phyloP scores from a whole-genome alignment of 257 asterid species.

The Verbascum thapsus region DNA sequence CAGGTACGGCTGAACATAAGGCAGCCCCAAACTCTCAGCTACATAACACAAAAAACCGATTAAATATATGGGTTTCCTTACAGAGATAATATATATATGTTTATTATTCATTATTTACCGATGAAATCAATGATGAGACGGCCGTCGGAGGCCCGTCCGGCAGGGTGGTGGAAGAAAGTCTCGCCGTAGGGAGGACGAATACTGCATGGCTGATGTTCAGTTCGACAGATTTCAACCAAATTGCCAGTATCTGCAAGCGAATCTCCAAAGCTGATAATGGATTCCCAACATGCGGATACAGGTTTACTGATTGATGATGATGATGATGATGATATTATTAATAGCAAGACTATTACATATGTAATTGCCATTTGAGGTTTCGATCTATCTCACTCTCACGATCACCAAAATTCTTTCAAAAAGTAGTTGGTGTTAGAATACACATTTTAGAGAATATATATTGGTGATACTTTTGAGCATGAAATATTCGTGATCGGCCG shows the following conservation, averaged over 20 bases:
- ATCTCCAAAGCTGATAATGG: slow-evolving; percentile 67
- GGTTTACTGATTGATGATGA: no score
- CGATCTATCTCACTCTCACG: no score
- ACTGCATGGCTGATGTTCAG: slow-evolving; percentile 5
- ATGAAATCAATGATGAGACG: slow-evolving; percentile 66
- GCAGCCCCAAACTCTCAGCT: slow-evolving; percentile 52
- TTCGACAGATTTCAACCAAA: slow-evolving; percentile 20
- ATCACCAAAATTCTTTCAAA: no score
- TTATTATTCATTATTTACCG: slow-evolving; percentile 38
- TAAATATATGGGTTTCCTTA: no score
- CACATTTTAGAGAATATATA: no score
- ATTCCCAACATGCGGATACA: slow-evolving; percentile 37
- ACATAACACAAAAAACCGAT: neutral
- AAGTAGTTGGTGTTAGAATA: no score
- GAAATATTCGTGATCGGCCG: no score
- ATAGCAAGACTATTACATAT: neutral
- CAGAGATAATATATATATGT: no score
- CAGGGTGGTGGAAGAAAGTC: slow-evolving; percentile 54
- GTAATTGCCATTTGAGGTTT: slow-evolving; percentile 1
- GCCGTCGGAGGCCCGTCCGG: slow-evolving; percentile 58
- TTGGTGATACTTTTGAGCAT: no score
- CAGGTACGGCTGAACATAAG: slow-evolving; percentile 37
- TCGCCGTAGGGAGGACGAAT: slow-evolving; percentile 50
- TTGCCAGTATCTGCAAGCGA: slow-evolving; percentile 67
- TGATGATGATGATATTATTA: slow-evolving; percentile 9